Evolutionary conservation across 2,329 filamentous ascomycete species (phyloP).

Genomic region (Alternaria arbusti): DNA sequence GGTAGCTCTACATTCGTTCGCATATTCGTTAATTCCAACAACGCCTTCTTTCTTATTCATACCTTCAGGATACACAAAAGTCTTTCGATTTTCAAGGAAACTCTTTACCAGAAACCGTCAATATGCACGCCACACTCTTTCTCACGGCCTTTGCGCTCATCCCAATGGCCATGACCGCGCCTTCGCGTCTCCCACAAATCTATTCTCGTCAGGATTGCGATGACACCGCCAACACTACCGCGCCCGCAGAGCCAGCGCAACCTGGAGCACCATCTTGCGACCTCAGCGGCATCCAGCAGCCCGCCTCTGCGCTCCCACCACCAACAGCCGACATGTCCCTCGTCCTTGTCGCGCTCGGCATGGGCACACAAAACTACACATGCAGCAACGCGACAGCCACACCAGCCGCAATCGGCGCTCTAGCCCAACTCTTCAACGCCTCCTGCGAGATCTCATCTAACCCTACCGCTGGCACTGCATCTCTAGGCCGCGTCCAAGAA

Average conservation of each 20-base stretch:
- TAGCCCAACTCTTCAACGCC: conserved; percentile 43
- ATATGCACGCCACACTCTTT: conserved; percentile 32
- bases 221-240: background rate
- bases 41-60: background rate
- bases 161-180: conserved; percentile 32
- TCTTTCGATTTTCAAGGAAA: background rate
- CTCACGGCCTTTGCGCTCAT: conserved; percentile 29
- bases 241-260: background rate
- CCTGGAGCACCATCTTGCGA: conserved; percentile 26
- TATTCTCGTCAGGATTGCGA: conserved; percentile 24
- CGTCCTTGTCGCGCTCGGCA: conserved; percentile 54
- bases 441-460: conserved; percentile 26
- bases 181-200: conserved; percentile 15
- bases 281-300: conserved; percentile 30
- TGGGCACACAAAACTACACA: conserved; percentile 60
- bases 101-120: conserved; percentile 5
- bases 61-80: background rate
- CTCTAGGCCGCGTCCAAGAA: conserved; percentile 33
- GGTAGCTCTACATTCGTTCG: conserved; percentile 35
- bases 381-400: conserved; percentile 42
- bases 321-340: conserved; percentile 42
- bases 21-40: conserved; percentile 5
- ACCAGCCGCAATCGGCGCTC: conserved; percentile 52
- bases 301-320: conserved; percentile 32
- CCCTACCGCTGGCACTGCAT: conserved; percentile 25